These are phyloP conservation scores for Mucor indicus DNA, from an alignment of 371 early-diverging fungal genomes.

Conservation along the genomic window DNA sequence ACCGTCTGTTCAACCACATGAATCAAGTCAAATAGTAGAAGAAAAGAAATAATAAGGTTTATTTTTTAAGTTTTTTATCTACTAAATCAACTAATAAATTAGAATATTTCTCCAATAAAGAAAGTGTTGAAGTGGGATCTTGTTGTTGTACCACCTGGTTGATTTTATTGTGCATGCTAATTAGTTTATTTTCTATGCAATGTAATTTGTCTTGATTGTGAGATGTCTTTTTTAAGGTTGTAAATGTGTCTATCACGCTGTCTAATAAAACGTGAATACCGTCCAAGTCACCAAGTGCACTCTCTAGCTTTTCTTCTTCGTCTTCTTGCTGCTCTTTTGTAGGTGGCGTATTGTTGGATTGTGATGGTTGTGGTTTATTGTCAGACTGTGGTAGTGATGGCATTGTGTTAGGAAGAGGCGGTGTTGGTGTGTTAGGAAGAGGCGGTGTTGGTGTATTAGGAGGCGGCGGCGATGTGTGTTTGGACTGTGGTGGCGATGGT, in stretches of 20 bases:
- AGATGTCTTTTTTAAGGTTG: conserved; percentile 1
- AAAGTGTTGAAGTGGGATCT: conserved; percentile 2
- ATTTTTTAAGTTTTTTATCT: conserved; percentile 16
- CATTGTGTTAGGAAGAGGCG: too few relatives aligned
- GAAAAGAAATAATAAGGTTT: background rate
- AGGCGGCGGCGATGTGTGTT: too few relatives aligned
- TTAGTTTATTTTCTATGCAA: conserved; percentile 16
- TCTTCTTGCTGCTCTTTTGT: conserved; percentile 1
- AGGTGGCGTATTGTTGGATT: background rate
- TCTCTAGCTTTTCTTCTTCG: conserved; percentile 6
- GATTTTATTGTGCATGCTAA: conserved; percentile 8
- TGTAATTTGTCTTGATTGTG: conserved; percentile 2
- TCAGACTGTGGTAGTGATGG: too few relatives aligned
- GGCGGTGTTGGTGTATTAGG: background rate
- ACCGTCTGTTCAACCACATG: too few relatives aligned
- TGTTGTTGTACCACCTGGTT: background rate
- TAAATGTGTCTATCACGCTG: conserved; percentile 24
- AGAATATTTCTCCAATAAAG: conserved; percentile 21
- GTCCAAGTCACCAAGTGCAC: conserved; percentile 29
- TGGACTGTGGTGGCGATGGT: too few relatives aligned
- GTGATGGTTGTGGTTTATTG: background rate
- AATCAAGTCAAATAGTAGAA: too few relatives aligned
- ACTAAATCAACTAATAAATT: conserved; percentile 14
- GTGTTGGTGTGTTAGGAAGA: too few relatives aligned
- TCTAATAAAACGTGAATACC: conserved; percentile 30